Percentiles rank a stretch among this genome's conserved stretches.
Evolutionary conservation across 2,329 filamentous ascomycete genomes (phyloP).

Genomic region (Pseudogymnoascus sp.): DNA sequence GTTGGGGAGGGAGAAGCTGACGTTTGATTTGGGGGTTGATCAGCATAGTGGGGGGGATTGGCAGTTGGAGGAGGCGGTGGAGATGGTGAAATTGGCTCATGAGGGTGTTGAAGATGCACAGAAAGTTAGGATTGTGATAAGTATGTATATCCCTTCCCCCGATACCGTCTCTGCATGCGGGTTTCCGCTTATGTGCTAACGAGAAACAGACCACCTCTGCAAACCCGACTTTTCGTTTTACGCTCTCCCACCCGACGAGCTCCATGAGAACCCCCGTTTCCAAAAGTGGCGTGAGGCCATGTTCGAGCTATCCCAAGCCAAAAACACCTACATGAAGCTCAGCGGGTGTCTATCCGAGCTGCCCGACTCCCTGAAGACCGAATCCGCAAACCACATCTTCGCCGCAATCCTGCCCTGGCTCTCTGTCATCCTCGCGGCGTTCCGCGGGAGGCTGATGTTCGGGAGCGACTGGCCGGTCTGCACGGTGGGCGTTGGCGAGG

Average conservation of each 20-base stretch:
- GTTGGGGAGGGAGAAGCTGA: conserved; percentile 53
- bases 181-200: conserved; percentile 14
- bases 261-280: conserved; percentile 36
- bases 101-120: conserved; percentile 50
- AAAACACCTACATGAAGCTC: conserved; percentile 80
- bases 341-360: conserved; percentile 80
- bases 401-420: conserved; percentile 62
- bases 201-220: conserved; percentile 67
- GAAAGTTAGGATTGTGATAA: conserved; percentile 36
- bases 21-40: conserved; percentile 82
- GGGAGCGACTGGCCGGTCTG: conserved; percentile 93
- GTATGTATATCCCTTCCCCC: conserved; percentile 18
- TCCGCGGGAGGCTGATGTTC: conserved; percentile 77
- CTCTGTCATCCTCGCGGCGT: conserved; percentile 61
- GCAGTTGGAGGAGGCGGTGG: conserved; percentile 63
- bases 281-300: conserved; percentile 63
- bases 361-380: conserved; percentile 42
- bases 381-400: conserved; percentile 50
- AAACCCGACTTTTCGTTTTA: conserved; percentile 69
- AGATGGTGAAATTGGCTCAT: conserved; percentile 62
- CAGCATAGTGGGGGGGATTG: conserved; percentile 65
- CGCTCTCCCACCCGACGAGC: conserved; percentile 41
- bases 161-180: not conserved
- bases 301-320: conserved; percentile 55
- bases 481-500: conserved; percentile 47